These are phyloP conservation scores for Apiospora aurea DNA, from an alignment of 2,329 filamentous ascomycete species.

Conservation along the genomic window DNA sequence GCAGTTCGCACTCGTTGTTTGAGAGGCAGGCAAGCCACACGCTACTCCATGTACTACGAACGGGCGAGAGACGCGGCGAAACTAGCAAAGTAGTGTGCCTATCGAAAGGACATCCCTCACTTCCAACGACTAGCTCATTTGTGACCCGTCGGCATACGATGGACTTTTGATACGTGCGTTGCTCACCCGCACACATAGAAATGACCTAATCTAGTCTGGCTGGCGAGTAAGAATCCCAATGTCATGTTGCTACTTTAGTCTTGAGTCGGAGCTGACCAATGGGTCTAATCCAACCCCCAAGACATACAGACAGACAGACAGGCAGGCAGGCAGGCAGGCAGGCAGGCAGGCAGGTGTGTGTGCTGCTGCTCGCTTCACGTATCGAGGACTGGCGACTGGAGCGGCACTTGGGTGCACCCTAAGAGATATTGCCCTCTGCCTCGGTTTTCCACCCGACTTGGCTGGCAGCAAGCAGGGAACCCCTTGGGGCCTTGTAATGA, in stretches of 20 bases:
- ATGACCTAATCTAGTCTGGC: not conserved
- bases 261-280: not conserved
- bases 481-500: not conserved
- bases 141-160: slow-evolving; percentile 29
- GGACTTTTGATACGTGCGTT: slow-evolving; percentile 11
- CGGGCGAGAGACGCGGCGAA: slow-evolving; percentile 16
- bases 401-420: slow-evolving; percentile 7
- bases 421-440: not conserved
- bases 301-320: not conserved
- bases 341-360: not conserved
- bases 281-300: slow-evolving; percentile 4
- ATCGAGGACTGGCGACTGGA: not conserved
- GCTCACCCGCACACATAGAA: not conserved
- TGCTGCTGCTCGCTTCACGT: not conserved
- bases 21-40: slow-evolving; percentile 11
- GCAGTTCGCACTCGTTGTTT: not conserved
- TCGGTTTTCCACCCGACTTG: not conserved
- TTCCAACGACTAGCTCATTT: slow-evolving; percentile 6
- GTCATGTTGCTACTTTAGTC: not conserved
- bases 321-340: too few relatives aligned
- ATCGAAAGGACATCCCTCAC: not conserved
- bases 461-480: not conserved
- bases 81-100: slow-evolving; percentile 12
- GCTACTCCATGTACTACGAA: not conserved
- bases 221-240: not conserved